Base-by-base conservation (phyloP, 2,329 filamentous ascomycete genomes). In the Paecilomyces niveus region DNA sequence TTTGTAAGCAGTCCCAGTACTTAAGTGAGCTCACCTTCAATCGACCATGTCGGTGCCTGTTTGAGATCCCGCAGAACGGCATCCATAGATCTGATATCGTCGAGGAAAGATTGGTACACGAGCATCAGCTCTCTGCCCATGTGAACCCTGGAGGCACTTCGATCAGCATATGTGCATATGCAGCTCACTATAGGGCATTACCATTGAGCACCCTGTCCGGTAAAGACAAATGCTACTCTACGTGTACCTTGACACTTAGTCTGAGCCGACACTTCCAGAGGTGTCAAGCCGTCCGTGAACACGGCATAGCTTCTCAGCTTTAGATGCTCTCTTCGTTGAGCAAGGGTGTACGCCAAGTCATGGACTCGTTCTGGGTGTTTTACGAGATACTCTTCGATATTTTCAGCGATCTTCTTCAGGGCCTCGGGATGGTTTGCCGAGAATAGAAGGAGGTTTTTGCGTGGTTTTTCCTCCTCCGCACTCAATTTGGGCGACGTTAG, bases 291-390 rank as follows among this genome's bases (percentile, higher is more conserved):
- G 76, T 79, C 79, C 3, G 70, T 68, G 0, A 61, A 2, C 1
- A 32, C 11, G 11, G 31, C 31, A 32, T 32, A 32, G 31, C 8
- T 11, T 32, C 31, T 8, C 8, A 9, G 5, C 31, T 8, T 55
- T 73, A 74, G 78, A 53, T 78, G 76, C 1, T 74, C 75, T 29
- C 77, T 76, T 53, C 79, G 77, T 1, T 77, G 76, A 0, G 75
- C 76, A 60, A 78, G 78, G 0, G 78, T 60, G 54, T 70, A 70
- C 1, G 59, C 67, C 29, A 67, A 50, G 29, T 32, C 29, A 39
- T 9, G 8, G 2, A 18, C 15, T 15, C 8, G 8, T 8, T 29
- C 53, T 22, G 9, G 50, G 2, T 13, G 49, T 24, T 58, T 55
- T 33, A 6, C 35, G 26, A 18, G 15, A 10, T 10, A 15, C n/a